A percentile compares a stretch with the other conserved stretches of the same genome.
Evolutionary conservation across 2,329 filamentous ascomycete species (phyloP).

Genomic region (Aspergillus sergii): DNA sequence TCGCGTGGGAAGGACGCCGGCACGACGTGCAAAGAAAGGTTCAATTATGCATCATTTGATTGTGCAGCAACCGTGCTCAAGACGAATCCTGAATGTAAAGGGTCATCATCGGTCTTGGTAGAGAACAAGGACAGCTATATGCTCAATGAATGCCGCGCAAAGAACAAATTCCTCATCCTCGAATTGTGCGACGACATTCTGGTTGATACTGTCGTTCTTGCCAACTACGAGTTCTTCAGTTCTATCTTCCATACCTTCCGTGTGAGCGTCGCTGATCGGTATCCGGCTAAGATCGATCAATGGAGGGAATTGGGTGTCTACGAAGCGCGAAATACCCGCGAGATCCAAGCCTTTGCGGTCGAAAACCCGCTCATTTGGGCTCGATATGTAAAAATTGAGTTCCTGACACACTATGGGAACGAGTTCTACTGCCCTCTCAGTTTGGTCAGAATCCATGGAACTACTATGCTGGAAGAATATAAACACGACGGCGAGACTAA

Average conservation of each 20-base stretch:
- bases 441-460: slow-evolving; percentile 87
- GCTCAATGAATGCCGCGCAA: slow-evolving; percentile 83
- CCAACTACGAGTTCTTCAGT: slow-evolving; percentile 98
- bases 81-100: slow-evolving; percentile 82
- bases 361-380: slow-evolving; percentile 95
- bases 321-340: slow-evolving; percentile 87
- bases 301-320: slow-evolving; percentile 90
- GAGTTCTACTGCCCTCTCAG: slow-evolving; percentile 97
- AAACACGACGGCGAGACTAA: slow-evolving; percentile 78
- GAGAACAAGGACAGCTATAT: slow-evolving; percentile 99
- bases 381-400: slow-evolving; percentile 87
- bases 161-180: slow-evolving; percentile 92
- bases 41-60: slow-evolving; percentile 97
- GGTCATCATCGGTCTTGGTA: slow-evolving; percentile 82
- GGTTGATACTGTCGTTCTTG: slow-evolving; percentile 93
- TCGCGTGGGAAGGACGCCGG: slow-evolving; percentile 88
- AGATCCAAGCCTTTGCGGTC: slow-evolving; percentile 93
- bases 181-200: slow-evolving; percentile 86
- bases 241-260: slow-evolving; percentile 92
- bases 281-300: slow-evolving; percentile 87
- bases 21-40: slow-evolving; percentile 95
- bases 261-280: slow-evolving; percentile 90
- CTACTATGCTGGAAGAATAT: slow-evolving; percentile 90
- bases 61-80: slow-evolving; percentile 93
- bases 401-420: slow-evolving; percentile 89